A percentile compares a stretch with the other conserved stretches of the same genome.
These are phyloP conservation scores for Leccinum disarticulatum DNA, from an alignment of 768 basidiomycete species.

Conservation along the genomic window DNA sequence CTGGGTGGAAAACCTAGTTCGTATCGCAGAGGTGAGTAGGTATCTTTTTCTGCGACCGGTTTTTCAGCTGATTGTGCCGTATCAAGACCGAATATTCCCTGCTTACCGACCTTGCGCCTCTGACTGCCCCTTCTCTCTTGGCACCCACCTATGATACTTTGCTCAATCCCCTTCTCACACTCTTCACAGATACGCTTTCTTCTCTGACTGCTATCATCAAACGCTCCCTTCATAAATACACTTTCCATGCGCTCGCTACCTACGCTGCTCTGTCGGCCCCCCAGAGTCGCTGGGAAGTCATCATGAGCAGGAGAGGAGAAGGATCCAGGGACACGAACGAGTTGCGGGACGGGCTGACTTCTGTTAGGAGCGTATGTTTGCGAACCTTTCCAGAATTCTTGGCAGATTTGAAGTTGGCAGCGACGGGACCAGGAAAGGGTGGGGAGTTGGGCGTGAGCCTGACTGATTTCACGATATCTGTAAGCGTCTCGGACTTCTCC, in stretches of 20 bases:
- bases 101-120: conserved; percentile 60
- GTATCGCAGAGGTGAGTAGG: conserved; percentile 59
- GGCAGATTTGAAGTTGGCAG: conserved; percentile 72
- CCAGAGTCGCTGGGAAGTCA: conserved; percentile 66
- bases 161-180: conserved; percentile 59
- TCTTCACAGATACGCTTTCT: conserved; percentile 65
- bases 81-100: conserved; percentile 66
- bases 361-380: conserved; percentile 66
- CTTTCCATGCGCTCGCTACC: conserved; percentile 74
- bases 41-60: neutral
- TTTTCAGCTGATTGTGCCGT: neutral
- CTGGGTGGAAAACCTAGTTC: conserved; percentile 67
- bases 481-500: conserved; percentile 30
- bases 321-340: conserved; percentile 57
- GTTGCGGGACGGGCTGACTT: conserved; percentile 65
- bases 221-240: conserved; percentile 73
- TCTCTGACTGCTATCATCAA: conserved; percentile 68
- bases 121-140: conserved; percentile 50
- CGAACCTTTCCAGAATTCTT: conserved; percentile 84
- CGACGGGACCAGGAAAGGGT: conserved; percentile 44
- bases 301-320: conserved; percentile 53
- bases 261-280: conserved; percentile 57
- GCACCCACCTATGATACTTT: conserved; percentile 61
- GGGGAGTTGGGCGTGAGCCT: conserved; percentile 65
- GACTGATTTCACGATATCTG: conserved; percentile 57